Conservation (phyloP, 257 asterid genomes). For the Coffea eugenioides region DNA sequence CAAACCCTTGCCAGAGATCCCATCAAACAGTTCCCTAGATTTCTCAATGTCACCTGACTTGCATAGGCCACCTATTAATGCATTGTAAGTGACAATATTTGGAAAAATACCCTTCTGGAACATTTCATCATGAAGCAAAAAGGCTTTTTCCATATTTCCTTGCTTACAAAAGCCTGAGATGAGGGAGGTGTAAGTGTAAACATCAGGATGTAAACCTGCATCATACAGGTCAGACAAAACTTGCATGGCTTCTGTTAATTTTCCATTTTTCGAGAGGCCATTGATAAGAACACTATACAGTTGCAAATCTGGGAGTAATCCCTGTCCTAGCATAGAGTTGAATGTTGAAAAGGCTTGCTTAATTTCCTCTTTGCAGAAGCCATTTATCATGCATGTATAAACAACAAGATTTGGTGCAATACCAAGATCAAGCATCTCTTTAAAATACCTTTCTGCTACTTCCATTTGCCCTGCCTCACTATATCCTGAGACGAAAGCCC, state of each 20-base stretch:
- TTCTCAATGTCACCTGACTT: constrained; percentile 59
- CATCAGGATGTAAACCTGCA: constrained; percentile 66
- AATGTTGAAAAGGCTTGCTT: constrained; percentile 60
- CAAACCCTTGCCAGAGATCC: constrained; percentile 54
- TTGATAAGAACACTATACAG: constrained; percentile 65
- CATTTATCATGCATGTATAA: constrained; percentile 60
- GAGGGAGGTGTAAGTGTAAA: constrained; percentile 67
- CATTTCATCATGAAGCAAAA: constrained; percentile 67
- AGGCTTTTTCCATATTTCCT: constrained; percentile 64
- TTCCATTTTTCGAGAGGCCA: constrained; percentile 66
- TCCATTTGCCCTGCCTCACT: constrained; percentile 42
- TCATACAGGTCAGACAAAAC: constrained; percentile 56
- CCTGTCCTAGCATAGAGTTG: constrained; percentile 45
- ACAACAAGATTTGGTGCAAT: constrained; percentile 55
- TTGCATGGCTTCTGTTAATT: constrained; percentile 46
- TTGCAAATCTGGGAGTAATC: constrained; percentile 54
- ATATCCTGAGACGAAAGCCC: constrained; percentile 47
- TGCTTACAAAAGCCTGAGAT: constrained; percentile 75
- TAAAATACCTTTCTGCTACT: constrained; percentile 61
- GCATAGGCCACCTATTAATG: constrained; percentile 68
- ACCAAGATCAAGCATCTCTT: constrained; percentile 67
- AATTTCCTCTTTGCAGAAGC: constrained; percentile 57
- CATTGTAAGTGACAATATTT: constrained; percentile 76
- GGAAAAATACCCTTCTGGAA: constrained; percentile 55
- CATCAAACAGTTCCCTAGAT: constrained; percentile 58